Percentiles rank a stretch among this genome's conserved stretches.
phyloP scores from a whole-genome alignment of 768 basidiomycete species.

The Lactarius vividus region DNA sequence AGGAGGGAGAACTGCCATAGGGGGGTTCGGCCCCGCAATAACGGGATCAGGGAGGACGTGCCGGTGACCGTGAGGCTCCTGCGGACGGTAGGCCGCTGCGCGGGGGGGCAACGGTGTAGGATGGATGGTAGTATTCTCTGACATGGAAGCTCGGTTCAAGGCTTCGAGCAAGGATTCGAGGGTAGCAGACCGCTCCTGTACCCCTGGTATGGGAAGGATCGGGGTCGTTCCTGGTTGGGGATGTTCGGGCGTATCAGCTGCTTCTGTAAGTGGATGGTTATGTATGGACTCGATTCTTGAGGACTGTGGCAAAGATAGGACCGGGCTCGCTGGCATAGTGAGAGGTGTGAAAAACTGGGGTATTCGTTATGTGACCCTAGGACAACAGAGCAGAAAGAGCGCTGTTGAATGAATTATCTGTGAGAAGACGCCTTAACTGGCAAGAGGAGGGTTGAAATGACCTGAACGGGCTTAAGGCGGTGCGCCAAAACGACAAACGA shows the following conservation, averaged over 20 bases:
- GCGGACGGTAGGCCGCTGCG: not conserved
- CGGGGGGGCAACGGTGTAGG: not conserved
- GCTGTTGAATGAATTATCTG: not conserved
- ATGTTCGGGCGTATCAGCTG: conserved; percentile 5
- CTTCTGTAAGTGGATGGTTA: not conserved
- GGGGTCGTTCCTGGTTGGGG: conserved; percentile 3
- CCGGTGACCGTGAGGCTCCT: not conserved
- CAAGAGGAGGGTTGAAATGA: not conserved
- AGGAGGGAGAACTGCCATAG: not conserved
- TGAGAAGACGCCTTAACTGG: not conserved
- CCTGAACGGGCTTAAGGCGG: not conserved
- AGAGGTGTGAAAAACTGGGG: not conserved
- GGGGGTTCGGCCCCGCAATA: not conserved
- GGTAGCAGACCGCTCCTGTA: not conserved
- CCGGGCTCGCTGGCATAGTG: conserved; percentile 3
- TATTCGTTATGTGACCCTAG: not conserved
- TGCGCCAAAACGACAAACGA: not conserved
- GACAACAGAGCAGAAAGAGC: not conserved
- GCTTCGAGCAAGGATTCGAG: conserved; percentile 11
- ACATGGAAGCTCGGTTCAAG: conserved; percentile 1
- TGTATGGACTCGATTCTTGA: not conserved
- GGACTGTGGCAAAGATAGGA: not conserved
- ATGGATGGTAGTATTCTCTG: conserved; percentile 7
- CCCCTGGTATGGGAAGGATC: not conserved
- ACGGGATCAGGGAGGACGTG: conserved; percentile 3